A percentile compares a stretch with the other conserved stretches of the same genome.
Evolutionary conservation across 257 asterid genomes (phyloP).

Genomic region (Primulina eburnea): DNA sequence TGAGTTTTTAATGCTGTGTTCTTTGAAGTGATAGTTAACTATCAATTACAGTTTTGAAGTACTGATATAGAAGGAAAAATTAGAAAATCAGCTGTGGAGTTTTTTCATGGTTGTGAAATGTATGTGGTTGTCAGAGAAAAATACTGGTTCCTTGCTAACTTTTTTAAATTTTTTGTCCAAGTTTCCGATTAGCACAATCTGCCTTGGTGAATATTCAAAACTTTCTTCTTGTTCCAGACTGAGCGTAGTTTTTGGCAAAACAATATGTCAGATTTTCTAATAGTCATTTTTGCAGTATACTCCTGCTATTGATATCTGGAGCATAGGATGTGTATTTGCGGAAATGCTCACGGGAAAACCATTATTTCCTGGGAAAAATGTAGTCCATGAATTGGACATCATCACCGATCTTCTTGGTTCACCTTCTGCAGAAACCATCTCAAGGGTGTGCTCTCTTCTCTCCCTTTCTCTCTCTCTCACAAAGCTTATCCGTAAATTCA

Average conservation of each 20-base stretch:
- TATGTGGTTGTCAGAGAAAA: not conserved
- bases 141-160: not conserved
- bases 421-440: conserved; percentile 73
- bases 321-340: conserved; percentile 94
- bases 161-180: not conserved
- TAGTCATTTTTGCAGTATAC: conserved; percentile 61
- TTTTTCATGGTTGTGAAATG: not conserved
- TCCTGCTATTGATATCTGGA: conserved; percentile 95
- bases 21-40: not conserved
- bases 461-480: no score
- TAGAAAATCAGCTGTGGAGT: not conserved
- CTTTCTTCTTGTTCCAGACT: no score
- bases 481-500: not conserved
- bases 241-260: no score
- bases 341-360: conserved; percentile 88
- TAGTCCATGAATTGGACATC: conserved; percentile 85
- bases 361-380: conserved; percentile 84
- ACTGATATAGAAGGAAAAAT: not conserved
- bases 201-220: no score
- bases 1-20: not conserved
- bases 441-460: conserved; percentile 60
- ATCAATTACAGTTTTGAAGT: not conserved
- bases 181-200: no score
- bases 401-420: conserved; percentile 92
- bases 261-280: not conserved